phyloP scores from a whole-genome alignment of 2,329 filamentous ascomycete species.

The Drechslerella coelobrocha region DNA sequence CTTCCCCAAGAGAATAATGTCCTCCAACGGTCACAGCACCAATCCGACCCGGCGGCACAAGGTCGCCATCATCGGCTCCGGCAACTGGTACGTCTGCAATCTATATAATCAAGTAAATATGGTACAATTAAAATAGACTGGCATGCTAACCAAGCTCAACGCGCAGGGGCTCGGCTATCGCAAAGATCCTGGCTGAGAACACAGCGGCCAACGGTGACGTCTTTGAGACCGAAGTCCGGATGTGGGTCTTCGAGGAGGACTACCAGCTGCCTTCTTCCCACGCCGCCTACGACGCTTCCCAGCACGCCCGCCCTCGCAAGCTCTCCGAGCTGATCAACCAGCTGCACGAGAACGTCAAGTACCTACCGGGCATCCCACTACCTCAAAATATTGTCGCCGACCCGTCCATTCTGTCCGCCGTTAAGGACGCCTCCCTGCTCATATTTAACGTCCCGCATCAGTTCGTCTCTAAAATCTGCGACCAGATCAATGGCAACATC shows the following conservation, averaged over 20 bases:
- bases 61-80: constrained; percentile 91
- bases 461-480: constrained; percentile 87
- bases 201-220: constrained; percentile 76
- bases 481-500: constrained; percentile 84
- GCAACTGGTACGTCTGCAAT: constrained; percentile 76
- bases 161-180: constrained; percentile 88
- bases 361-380: constrained; percentile 85
- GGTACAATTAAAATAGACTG: constrained; percentile 7
- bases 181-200: constrained; percentile 96
- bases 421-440: constrained; percentile 83
- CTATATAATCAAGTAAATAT: constrained; percentile 5
- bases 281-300: constrained; percentile 71
- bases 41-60: constrained; percentile 70
- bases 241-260: constrained; percentile 99
- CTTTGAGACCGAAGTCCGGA: constrained; percentile 89
- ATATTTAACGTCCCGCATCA: constrained; percentile 97
- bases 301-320: constrained; percentile 74
- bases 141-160: constrained; percentile 27
- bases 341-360: constrained; percentile 95
- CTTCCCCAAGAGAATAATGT: constrained; percentile 5
- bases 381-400: constrained; percentile 85
- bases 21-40: constrained; percentile 14
- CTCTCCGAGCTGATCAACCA: constrained; percentile 90
- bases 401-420: constrained; percentile 78
- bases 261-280: constrained; percentile 75